Evolutionary conservation across 2,329 filamentous ascomycete genomes (phyloP), one percentile per base, ranked within the genome.

Genomic region (Penicillium sp.): DNA sequence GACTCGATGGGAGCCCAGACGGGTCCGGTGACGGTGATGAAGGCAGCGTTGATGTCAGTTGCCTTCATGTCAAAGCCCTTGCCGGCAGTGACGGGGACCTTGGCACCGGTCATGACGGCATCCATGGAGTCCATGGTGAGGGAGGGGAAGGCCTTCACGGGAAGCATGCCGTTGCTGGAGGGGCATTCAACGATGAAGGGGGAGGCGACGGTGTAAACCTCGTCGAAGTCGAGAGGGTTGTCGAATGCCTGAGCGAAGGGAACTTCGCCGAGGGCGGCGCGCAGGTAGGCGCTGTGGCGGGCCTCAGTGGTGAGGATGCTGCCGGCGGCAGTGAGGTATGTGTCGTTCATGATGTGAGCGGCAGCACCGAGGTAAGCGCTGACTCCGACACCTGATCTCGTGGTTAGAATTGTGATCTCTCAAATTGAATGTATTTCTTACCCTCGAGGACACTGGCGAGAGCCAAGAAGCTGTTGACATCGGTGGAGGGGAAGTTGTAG

Each of bases 221-320:
- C 73, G 69, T 86, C 80, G 65, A 82, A 77, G 59, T 73, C 71
- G 36, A 88, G 77, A 0, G 85, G 83, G 22, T 80, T 77, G 59
- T 88, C 86, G 59, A 86, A 86, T 7, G 85, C 72, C 60, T 83
- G 78, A 1, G 86, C 75, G 64, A 84, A 86, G 2, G 85, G 83
- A 4, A 71, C 69, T 62, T 83, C 67, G 46, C 75, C 70, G 16
- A 80, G 71, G 9, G 74, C 73, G 29, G 75, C 70, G 49, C 86
- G 83, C 60, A 88, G 75, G 74, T 86, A 87, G 4, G 86, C 76
- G 1, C 81, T 81, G 74, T 89, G 86, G 9, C 86, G 81, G 31
- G 86, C 80, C 65, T 89, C 86, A 52, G 87, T 81, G 29, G 83
- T 84, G 32, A 89, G 75, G 65, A 90, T 85, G 52, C 81, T 81